Evolutionary conservation across 129 eudicot species (phyloP).

Genomic region (Flaveria brownii): DNA sequence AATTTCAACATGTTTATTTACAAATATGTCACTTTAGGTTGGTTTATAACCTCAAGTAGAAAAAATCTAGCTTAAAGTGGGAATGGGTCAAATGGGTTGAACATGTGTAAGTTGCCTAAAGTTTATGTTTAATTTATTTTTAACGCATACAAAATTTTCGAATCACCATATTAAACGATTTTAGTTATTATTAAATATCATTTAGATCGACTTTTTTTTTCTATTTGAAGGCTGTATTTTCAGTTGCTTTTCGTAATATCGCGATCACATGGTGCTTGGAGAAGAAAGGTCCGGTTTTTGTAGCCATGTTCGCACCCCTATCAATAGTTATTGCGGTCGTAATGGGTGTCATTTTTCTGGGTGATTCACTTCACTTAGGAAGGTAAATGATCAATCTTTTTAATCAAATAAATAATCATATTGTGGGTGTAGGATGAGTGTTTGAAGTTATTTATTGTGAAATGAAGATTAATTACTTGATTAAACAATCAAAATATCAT

Average conservation of each 20-base stretch:
- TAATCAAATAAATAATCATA: not conserved
- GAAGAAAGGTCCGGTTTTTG: conserved; percentile 36
- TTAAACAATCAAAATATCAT: not conserved
- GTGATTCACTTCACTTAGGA: conserved; percentile 18
- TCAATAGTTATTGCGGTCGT: conserved; percentile 17
- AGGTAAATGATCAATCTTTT: conserved; percentile 17
- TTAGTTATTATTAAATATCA: not conserved
- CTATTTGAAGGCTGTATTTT: conserved; percentile 22
- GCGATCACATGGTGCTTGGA: conserved; percentile 30
- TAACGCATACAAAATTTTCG: not conserved
- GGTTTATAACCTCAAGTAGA: not conserved
- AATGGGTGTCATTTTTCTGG: conserved; percentile 29
- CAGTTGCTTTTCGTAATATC: not conserved
- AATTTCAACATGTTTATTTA: no score
- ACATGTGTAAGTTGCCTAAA: not conserved
- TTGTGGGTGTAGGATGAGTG: not conserved
- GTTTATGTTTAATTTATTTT: not conserved
- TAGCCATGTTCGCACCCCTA: conserved; percentile 28
- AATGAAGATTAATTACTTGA: not conserved
- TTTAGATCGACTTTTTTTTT: not conserved
- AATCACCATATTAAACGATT: not conserved
- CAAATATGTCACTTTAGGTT: not conserved
- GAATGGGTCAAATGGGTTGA: not conserved
- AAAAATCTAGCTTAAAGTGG: conserved; percentile 5
- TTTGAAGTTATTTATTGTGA: not conserved